Evolutionary conservation across 208 protist species (phyloP).

Genomic region (Acanthamoeba culbertsoni): DNA sequence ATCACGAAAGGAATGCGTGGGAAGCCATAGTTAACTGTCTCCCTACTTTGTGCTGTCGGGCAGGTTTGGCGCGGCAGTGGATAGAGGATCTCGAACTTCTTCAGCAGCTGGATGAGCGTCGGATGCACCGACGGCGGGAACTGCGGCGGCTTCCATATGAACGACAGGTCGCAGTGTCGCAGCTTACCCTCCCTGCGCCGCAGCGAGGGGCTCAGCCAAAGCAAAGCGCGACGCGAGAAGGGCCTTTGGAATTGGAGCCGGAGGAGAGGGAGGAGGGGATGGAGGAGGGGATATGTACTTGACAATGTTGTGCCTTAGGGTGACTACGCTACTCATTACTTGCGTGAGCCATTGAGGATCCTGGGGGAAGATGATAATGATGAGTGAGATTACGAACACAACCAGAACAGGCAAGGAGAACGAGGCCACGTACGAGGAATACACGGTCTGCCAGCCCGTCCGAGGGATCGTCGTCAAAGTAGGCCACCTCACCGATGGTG

Average conservation of each 20-base stretch:
- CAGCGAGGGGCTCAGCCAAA: no score
- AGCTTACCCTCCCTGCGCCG: constrained; percentile 59
- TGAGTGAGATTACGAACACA: background rate
- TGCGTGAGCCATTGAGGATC: constrained; percentile 60
- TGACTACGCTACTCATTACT: constrained; percentile 58
- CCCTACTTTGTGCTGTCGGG: background rate
- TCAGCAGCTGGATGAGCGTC: constrained; percentile 45
- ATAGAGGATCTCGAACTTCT: constrained; percentile 63
- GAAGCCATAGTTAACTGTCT: background rate
- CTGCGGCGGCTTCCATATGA: constrained; percentile 45
- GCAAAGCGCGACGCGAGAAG: no score
- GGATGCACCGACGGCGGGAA: constrained; percentile 49
- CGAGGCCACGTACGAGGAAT: background rate
- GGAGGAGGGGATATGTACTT: background rate
- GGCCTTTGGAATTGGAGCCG: no score
- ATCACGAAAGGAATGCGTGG: background rate
- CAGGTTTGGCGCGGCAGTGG: background rate
- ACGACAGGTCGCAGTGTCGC: constrained; percentile 23
- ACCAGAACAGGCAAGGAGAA: background rate
- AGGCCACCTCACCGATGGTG: constrained; percentile 53
- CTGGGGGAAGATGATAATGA: background rate
- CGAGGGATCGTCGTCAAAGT: constrained; percentile 57
- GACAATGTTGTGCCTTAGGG: constrained; percentile 47
- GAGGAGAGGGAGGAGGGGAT: no score
- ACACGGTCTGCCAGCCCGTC: constrained; percentile 38